Base-by-base conservation (phyloP, 495 filamentous ascomycete genomes). In the Pseudoneurospora amorphoporcata region DNA sequence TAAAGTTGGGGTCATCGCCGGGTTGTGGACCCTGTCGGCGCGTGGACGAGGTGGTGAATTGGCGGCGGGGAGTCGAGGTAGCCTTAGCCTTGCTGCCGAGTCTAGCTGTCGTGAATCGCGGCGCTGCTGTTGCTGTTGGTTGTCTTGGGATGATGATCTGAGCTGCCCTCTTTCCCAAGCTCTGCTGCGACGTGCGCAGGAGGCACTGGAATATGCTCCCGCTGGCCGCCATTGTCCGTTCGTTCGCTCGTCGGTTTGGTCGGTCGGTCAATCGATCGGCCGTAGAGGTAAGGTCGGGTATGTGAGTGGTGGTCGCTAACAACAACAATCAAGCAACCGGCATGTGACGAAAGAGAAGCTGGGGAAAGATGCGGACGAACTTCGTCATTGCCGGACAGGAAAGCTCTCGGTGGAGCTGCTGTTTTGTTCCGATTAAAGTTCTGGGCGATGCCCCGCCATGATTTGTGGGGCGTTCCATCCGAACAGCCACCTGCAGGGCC, bases 1-100 rank as follows among this genome's bases (percentile, higher is more conserved):
- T 83, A 84, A 94, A 97, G 77, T 81, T 82, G 0, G 90, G 90
- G 77, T 91, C 86, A 77, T 94, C 91, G 76, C 84, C 91, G 39
- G 88, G 82, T 47, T 82, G 82, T 29, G 69, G 73, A 9, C 72
- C 38, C 58, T 72, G 37, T 39, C 75, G 74, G 0, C 38, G 74
- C 8, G 10, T 32, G 6, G 76, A 29, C 38, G 75, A 77, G 73
- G 72, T 76, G 41, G 80, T 81, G 74, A 84, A 76, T 68, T 75
- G 76, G 5, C 81, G 78, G 39, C 80, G 75, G 23, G 74, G 73
- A 38, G 71, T 17, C 16, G 47, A 6, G 29, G 68, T 58, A 37
- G 5, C 3, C 35, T 37, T 29, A 53, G 53, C 14, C 29, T 61
- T 61, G 14, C 6, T 32, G 53, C 12, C 14, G 14, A 61, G 29